These are phyloP conservation scores for Axilococcus clingmanii DNA, from an alignment of 139 green algal genomes.

Conservation along the genomic window DNA sequence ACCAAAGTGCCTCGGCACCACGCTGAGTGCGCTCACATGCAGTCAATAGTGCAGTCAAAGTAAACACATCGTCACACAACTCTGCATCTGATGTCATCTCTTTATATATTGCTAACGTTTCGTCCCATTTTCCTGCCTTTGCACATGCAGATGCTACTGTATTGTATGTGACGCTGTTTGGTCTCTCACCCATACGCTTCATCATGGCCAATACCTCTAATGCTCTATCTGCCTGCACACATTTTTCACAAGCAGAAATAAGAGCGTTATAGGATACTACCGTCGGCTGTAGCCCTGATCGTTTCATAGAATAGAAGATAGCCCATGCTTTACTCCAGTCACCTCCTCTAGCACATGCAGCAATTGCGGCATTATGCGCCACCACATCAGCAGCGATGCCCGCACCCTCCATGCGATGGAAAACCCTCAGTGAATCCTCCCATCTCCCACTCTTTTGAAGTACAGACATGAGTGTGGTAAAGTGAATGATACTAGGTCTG, in stretches of 20 bases:
- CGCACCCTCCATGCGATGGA: constrained; percentile 45
- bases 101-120: constrained; percentile 41
- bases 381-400: constrained; percentile 62
- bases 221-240: constrained; percentile 74
- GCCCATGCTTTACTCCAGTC: constrained; percentile 28
- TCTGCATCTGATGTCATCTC: constrained; percentile 55
- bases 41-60: constrained; percentile 70
- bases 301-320: constrained; percentile 24
- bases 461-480: constrained; percentile 35
- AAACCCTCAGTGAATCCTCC: constrained; percentile 25
- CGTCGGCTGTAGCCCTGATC: constrained; percentile 16
- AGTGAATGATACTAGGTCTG: constrained; percentile 35
- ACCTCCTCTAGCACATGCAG: constrained; percentile 59
- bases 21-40: constrained; percentile 10
- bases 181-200: constrained; percentile 31
- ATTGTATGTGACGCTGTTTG: constrained; percentile 75
- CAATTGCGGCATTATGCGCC: constrained; percentile 74
- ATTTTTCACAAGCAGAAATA: constrained; percentile 46
- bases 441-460: constrained; percentile 21
- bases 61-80: constrained; percentile 63
- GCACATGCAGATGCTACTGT: constrained; percentile 64
- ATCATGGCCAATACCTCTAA: constrained; percentile 63
- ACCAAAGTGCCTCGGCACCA: constrained; percentile 12
- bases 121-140: constrained; percentile 40
- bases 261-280: constrained; percentile 66